Conservation (phyloP, 2,329 filamentous ascomycete genomes). For the Fusarium miscanthi region DNA sequence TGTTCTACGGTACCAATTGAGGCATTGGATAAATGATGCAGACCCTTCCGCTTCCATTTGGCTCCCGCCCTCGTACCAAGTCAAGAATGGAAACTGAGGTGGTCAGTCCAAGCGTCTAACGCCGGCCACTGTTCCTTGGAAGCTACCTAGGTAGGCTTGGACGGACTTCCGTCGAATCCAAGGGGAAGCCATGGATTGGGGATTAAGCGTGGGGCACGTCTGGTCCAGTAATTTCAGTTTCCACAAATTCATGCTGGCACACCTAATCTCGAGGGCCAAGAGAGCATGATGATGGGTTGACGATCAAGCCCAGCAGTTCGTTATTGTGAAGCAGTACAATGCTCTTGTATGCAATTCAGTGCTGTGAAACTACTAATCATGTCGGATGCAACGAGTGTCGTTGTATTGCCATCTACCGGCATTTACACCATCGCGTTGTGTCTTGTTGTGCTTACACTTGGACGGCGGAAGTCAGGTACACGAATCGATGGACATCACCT, state of each 20-base stretch:
- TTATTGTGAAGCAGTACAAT: neutral
- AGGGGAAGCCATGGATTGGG: slow-evolving; percentile 34
- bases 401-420: neutral
- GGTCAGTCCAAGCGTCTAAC: slow-evolving; percentile 19
- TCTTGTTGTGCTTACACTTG: neutral
- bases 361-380: neutral
- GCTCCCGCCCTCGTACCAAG: neutral
- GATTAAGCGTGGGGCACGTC: slow-evolving; percentile 41
- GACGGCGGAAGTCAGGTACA: neutral
- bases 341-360: neutral
- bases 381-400: neutral
- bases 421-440: neutral
- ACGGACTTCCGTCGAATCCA: slow-evolving; percentile 17
- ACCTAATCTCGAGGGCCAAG: slow-evolving; percentile 18
- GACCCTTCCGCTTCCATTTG: neutral
- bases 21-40: neutral
- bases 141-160: slow-evolving; percentile 2
- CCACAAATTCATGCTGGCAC: slow-evolving; percentile 15
- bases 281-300: slow-evolving; percentile 14
- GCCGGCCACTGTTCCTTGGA: slow-evolving; percentile 24
- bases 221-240: slow-evolving; percentile 42
- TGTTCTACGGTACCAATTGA: neutral
- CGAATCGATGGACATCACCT: neutral
- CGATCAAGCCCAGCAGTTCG: neutral
- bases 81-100: neutral